Base-by-base conservation (phyloP, 2,329 filamentous ascomycete genomes). In the Tolypocladium inflatum region DNA sequence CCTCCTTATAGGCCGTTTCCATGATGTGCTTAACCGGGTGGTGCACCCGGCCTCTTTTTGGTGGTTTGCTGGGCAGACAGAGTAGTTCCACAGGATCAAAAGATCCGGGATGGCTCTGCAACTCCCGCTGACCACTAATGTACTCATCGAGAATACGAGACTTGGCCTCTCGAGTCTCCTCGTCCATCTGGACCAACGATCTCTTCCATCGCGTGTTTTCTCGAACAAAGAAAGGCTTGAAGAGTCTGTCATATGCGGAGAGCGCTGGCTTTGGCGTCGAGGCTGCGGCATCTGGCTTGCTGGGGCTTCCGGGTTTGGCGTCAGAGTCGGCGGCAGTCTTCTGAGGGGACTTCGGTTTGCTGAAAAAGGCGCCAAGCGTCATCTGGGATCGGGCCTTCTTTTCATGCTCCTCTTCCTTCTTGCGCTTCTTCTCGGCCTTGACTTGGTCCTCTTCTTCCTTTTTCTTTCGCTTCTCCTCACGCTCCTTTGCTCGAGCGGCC, bases 151-250 rank as follows among this genome's bases (percentile, higher is more conserved):
- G 70, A 3, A 78, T 78, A 21, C 63, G 66, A 35, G 76, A 78
- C 68, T 81, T 85, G 55, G 66, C 73, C n/a, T 76, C 67, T 33
- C 78, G 75, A 0, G 82, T 80, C 60, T 84, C 77, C 1, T 79
- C 68, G 62, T 90, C 85, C 69, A 86, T 78, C 43, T 78, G 70
- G 35, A 83, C 83, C 2, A 76, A 77, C 54, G 78, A 74, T 0
- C 80, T 78, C 0, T 91, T 91, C 56, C 97, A 64, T n/a, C 74
- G 82, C 1, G 90, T 88, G 66, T 90, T 81, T 3, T 85, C 79
- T 59, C 90, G 88, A 52, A 94, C 68, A 61, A 88, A 92, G 70
- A 97, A 97, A 0, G 89, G 86, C 38, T 91, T 81, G 66, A 97
- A 97, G 41, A 80, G 76, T 63, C 84, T 85, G 21, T 88, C 76